A percentile compares a stretch with the other conserved stretches of the same genome.
These are phyloP conservation scores for Diaporthe destruens DNA, from an alignment of 2,329 filamentous ascomycete species.

Conservation along the genomic window DNA sequence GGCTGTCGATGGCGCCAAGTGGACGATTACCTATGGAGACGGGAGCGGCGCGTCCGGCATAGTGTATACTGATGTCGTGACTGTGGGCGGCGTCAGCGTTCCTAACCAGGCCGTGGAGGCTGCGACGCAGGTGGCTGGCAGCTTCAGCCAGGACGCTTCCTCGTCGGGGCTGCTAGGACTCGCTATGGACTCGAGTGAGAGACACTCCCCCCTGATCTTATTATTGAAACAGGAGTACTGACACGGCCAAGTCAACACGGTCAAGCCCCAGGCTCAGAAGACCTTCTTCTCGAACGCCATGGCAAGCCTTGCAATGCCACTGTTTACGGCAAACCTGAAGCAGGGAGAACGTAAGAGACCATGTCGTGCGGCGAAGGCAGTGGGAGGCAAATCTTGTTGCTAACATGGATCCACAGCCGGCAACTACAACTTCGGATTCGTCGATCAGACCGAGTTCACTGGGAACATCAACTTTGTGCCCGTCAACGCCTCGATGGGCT, in stretches of 20 bases:
- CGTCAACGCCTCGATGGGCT: conserved; percentile 68
- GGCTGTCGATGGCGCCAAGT: conserved; percentile 57
- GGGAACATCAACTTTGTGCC: conserved; percentile 67
- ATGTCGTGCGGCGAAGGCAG: conserved; percentile 54
- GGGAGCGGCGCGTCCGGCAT: conserved; percentile 70
- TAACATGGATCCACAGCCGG: conserved; percentile 46
- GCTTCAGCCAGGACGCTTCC: conserved; percentile 51
- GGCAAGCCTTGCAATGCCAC: conserved; percentile 46
- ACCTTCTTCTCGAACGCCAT: conserved; percentile 58
- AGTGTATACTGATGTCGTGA: conserved; percentile 74
- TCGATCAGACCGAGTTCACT: conserved; percentile 68
- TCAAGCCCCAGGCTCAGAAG: conserved; percentile 49
- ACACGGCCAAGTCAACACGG: neutral
- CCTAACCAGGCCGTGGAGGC: conserved; percentile 73
- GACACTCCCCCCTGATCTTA: neutral
- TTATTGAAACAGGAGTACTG: neutral
- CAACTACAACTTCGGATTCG: conserved; percentile 57
- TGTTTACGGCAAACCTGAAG: conserved; percentile 53
- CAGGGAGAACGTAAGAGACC: conserved; percentile 51
- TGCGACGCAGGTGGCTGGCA: conserved; percentile 66
- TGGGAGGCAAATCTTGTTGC: neutral
- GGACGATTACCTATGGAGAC: conserved; percentile 74
- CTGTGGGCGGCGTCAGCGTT: conserved; percentile 70
- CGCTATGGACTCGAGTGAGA: conserved; percentile 69
- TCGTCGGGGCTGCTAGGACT: conserved; percentile 66